These are phyloP conservation scores for Eucalyptus pauciflora DNA, from an alignment of 345 rosid genomes.

Conservation along the genomic window DNA sequence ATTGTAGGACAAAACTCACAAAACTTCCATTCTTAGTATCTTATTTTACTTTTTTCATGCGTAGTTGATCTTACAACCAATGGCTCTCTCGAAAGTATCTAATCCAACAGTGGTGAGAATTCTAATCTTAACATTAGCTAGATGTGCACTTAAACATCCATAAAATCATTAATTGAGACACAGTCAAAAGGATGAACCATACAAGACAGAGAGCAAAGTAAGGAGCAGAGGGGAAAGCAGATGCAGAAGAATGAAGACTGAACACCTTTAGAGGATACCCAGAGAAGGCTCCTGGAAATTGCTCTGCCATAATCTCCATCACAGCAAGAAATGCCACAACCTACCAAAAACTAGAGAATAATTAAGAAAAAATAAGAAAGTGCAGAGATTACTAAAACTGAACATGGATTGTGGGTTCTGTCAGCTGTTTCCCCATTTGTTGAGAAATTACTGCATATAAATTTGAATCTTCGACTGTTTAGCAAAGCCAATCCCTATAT, in stretches of 20 bases:
- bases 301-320: conserved; percentile 88
- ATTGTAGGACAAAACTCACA: too few relatives aligned
- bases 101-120: background rate
- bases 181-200: background rate
- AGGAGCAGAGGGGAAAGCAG: background rate
- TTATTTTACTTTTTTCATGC: background rate
- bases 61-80: background rate
- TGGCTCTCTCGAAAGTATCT: background rate
- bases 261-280: conserved; percentile 74
- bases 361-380: background rate
- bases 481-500: too few relatives aligned
- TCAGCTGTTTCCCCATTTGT: fast-evolving
- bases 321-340: conserved; percentile 95
- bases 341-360: conserved; percentile 12
- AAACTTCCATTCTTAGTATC: background rate
- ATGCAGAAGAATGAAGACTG: background rate
- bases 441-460: too few relatives aligned
- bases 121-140: too few relatives aligned
- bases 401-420: too few relatives aligned
- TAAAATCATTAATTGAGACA: background rate
- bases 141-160: background rate
- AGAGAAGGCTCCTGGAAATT: conserved; percentile 86
- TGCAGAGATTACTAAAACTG: fast-evolving
- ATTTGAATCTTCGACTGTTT: too few relatives aligned
- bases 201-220: background rate